Conservation (phyloP, 805 yeast species). For the Schwanniomyces occidentalis region DNA sequence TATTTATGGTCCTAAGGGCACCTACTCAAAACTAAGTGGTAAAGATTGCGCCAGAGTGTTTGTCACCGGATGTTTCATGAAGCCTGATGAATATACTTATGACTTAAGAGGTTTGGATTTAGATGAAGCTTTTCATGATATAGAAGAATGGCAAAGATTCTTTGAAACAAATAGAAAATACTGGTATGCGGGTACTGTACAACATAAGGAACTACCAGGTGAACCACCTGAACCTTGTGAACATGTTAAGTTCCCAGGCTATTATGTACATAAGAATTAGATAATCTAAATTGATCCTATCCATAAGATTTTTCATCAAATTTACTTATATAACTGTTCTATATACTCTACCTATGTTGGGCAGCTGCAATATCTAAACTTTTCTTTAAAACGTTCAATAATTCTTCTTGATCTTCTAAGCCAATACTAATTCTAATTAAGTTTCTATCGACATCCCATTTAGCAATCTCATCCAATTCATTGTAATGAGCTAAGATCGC, state of each 20-base stretch:
- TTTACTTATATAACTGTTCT: too few species aligned
- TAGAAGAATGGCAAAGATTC: constrained; percentile 54
- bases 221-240: constrained; percentile 54
- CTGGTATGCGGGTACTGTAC: constrained; percentile 63
- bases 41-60: constrained; percentile 68
- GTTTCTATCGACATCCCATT: constrained; percentile 80
- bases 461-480: constrained; percentile 75
- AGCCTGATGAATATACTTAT: constrained; percentile 56
- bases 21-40: constrained; percentile 61
- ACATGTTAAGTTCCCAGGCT: constrained; percentile 25
- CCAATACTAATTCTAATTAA: constrained; percentile 85
- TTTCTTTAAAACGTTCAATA: constrained; percentile 48
- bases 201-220: constrained; percentile 44
- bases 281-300: too few species aligned
- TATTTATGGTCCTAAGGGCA: constrained; percentile 60
- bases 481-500: constrained; percentile 81
- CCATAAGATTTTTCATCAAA: too few species aligned
- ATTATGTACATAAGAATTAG: constrained; percentile 1
- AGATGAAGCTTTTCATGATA: constrained; percentile 36
- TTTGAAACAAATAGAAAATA: constrained; percentile 48
- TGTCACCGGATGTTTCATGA: constrained; percentile 66
- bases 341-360: too few species aligned
- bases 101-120: constrained; percentile 63
- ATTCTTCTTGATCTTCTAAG: constrained; percentile 65
- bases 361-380: constrained; percentile 49